Base-by-base conservation (phyloP, 2,329 filamentous ascomycete species). In the Botrytis galanthina region DNA sequence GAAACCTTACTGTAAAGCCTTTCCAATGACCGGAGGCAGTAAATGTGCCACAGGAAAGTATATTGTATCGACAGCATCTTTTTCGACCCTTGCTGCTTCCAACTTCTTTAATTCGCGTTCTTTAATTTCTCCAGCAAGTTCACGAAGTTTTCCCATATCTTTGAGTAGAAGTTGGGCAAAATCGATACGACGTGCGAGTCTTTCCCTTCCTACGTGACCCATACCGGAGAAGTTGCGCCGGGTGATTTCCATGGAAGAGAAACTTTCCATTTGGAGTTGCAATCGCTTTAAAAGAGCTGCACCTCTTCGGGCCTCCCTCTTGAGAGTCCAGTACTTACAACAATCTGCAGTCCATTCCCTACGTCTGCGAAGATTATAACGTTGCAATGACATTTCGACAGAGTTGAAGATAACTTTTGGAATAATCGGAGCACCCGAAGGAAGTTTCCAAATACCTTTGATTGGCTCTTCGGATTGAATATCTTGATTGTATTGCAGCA, bases 261-360 rank as follows among this genome's bases (percentile, higher is more conserved):
- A 99, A 0, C 94, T 93, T 82, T 98, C 95, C 87, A 98, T 92
- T 82, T 98, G 95, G 73, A 98, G 84, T 81, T 99, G 96, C 32
- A 99, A 86, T 51, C 96, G 90, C 83, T 98, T 98, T 74, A 99
- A 87, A 72, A 99, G 86, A 6, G 96, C 94, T 44, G 96, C 96
- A 64, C 96, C 96, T 74, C 96, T 89, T 48, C 96, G 90, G 75
- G 95, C 93, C 82, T 99, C 96, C 73, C 96, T 90, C 84, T 99
- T 99, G 76, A 99, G 83, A 0, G 96, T 98, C 96, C 96, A 99
- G 83, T 98, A 99, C 78, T 94, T 94, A 84, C 95, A 98, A 2
- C 93, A 93, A 82, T 98, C 95, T 73, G 94, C 92, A 3, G 97
- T 91, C 81, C 94, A 99, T 75, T 98, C 95, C 80, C 97, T 97